These are phyloP conservation scores for Aspergillus ochraceus DNA, from an alignment of 2,329 filamentous ascomycete genomes.

Conservation along the genomic window DNA sequence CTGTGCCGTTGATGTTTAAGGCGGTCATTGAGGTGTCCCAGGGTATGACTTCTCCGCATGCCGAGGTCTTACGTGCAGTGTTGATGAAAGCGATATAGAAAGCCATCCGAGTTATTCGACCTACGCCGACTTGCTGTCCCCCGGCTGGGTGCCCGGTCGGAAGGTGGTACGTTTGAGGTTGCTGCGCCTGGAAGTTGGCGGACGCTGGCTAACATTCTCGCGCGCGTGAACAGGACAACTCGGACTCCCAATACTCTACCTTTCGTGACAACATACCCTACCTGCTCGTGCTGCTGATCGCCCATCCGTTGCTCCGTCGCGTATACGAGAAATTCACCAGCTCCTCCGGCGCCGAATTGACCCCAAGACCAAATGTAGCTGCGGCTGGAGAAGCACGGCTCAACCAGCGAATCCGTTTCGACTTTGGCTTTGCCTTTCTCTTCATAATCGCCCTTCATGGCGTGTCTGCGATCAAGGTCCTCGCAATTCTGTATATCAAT, in stretches of 20 bases:
- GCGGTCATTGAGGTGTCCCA: slow-evolving; percentile 81
- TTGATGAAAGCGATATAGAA: slow-evolving; percentile 51
- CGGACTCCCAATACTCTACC: slow-evolving; percentile 80
- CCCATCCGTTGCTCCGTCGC: slow-evolving; percentile 77
- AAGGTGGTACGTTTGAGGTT: slow-evolving; percentile 66
- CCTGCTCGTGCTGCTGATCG: slow-evolving; percentile 68
- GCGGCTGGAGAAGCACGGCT: slow-evolving; percentile 57
- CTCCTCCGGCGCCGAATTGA: slow-evolving; percentile 34
- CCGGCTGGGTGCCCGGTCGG: slow-evolving; percentile 89
- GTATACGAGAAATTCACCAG: slow-evolving; percentile 63
- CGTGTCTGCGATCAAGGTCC: slow-evolving; percentile 77
- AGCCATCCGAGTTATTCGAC: slow-evolving; percentile 78
- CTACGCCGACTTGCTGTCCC: slow-evolving; percentile 68
- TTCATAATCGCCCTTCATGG: slow-evolving; percentile 82
- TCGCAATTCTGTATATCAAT: slow-evolving; percentile 78
- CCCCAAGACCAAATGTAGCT: slow-evolving; percentile 22
- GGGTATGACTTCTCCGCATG: slow-evolving; percentile 50
- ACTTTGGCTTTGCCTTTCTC: slow-evolving; percentile 75
- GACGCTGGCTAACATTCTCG: not conserved
- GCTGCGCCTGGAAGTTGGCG: not conserved
- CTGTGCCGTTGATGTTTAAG: slow-evolving; percentile 87
- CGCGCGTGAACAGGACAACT: slow-evolving; percentile 66
- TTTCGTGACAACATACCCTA: slow-evolving; percentile 87
- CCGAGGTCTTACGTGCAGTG: not conserved
- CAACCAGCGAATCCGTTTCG: slow-evolving; percentile 74